Conservation (phyloP, 1,139 yeast genomes). For the Diutina neorugosa region DNA sequence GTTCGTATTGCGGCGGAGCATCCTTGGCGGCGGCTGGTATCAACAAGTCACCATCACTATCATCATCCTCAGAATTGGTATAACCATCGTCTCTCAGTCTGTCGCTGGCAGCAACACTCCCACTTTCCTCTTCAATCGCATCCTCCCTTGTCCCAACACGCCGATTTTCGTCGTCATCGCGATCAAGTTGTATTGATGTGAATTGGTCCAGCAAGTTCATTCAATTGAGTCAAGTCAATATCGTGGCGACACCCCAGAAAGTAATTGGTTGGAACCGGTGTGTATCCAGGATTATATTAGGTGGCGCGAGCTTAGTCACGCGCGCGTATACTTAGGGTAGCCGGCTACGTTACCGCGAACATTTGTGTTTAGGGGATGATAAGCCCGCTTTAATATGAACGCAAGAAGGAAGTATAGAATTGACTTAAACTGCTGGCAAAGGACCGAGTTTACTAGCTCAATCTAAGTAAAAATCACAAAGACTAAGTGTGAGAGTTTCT, state of each 20-base stretch:
- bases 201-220: slow-evolving; percentile 4
- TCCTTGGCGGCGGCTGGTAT: not conserved
- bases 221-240: not conserved
- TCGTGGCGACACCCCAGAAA: not conserved
- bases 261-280: not conserved
- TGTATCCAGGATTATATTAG: not conserved
- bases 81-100: not conserved
- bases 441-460: too few species aligned
- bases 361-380: too few species aligned
- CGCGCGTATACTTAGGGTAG: not conserved
- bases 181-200: slow-evolving; percentile 1
- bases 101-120: not conserved
- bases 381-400: too few species aligned
- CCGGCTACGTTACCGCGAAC: not conserved
- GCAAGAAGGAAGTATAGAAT: too few species aligned
- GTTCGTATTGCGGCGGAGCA: not conserved
- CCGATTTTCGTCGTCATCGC: not conserved
- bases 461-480: too few species aligned
- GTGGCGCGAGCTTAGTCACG: not conserved
- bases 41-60: not conserved
- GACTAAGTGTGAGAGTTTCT: too few species aligned
- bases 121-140: not conserved
- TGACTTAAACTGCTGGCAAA: too few species aligned
- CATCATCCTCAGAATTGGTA: not conserved
- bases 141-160: not conserved